Percentiles rank a stretch among this genome's conserved stretches.
phyloP scores from a whole-genome alignment of 768 basidiomycete species.

The Xanthoconium stramineum region DNA sequence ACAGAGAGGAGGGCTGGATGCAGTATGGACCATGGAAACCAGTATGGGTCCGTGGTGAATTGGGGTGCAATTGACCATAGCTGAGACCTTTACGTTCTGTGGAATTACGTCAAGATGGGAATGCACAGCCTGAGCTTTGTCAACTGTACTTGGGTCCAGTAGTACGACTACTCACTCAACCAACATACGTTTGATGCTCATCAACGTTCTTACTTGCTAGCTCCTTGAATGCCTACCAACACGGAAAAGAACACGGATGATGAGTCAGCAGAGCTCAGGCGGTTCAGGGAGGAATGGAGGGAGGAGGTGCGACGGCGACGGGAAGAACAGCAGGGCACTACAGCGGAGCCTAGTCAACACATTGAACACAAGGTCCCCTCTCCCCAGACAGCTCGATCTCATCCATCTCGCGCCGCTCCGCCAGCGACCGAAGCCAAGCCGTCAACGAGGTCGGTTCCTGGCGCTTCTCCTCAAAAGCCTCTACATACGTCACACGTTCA shows the following conservation, averaged over 20 bases:
- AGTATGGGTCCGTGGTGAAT: no score
- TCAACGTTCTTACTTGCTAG: neutral
- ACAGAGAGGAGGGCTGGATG: no score
- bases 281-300: conserved; percentile 74
- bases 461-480: conserved; percentile 11
- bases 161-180: no score
- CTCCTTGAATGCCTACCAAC: neutral
- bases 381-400: conserved; percentile 8
- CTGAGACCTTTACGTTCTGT: no score
- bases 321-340: conserved; percentile 11
- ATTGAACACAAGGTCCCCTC: neutral
- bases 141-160: no score
- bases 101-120: no score
- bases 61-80: no score
- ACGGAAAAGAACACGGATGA: conserved; percentile 21
- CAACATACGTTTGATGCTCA: neutral
- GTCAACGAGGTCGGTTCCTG: conserved; percentile 13
- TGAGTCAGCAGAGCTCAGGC: conserved; percentile 60
- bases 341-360: conserved; percentile 1
- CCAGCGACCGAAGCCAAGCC: conserved; percentile 5
- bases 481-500: conserved; percentile 26
- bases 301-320: conserved; percentile 50
- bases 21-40: no score
- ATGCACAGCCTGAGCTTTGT: no score
- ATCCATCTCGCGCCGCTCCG: neutral